Evolutionary conservation across 495 filamentous ascomycete species (phyloP), one percentile per base, ranked within the genome.

Genomic region (Neurospora sp.): DNA sequence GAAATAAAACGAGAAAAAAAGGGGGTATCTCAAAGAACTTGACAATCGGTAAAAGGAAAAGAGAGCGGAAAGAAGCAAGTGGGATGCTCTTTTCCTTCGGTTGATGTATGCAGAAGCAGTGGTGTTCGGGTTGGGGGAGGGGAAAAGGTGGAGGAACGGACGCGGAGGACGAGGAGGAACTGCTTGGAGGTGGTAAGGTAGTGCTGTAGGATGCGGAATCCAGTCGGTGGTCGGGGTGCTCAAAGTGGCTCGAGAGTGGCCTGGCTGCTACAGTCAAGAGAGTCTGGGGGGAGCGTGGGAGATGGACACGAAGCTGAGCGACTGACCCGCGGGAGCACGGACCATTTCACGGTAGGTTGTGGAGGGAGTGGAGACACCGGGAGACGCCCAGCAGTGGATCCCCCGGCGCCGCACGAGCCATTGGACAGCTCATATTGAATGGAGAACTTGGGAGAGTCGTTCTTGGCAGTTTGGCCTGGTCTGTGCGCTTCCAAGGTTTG

Each of bases 101-200:
- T 72, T 72, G 75, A 74, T 78, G 74, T 76, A 73, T 68, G 73
- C 75, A 72, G 78, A 74, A 75, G 76, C 73, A 74, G 82, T 75
- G 75, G 53, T 65, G 71, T 74, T 70, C 65, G 68, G 70, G 71
- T 53, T 70, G 77, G 75, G 79, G 75, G 75, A 78, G 77, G 74
- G 76, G 78, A 81, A 78, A 78, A 80, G 80, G 79, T 78, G 80
- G 79, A 82, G 81, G 81, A 37, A 78, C 76, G 79, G 77, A 78
- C 75, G 76, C 74, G 75, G 75, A 75, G 76, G 78, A 80, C 76
- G 78, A 78, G 76, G 75, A 76, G 73, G 72, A 73, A 74, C 76
- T 73, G 78, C 74, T 79, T 59, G 38, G 40, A 9, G 7, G 20
- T 70, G 31, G 69, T 38, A 35, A 70, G 38, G 27, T 35, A 70